Conservation (phyloP, 2,329 filamentous ascomycete genomes). For the Claviceps citrina region DNA sequence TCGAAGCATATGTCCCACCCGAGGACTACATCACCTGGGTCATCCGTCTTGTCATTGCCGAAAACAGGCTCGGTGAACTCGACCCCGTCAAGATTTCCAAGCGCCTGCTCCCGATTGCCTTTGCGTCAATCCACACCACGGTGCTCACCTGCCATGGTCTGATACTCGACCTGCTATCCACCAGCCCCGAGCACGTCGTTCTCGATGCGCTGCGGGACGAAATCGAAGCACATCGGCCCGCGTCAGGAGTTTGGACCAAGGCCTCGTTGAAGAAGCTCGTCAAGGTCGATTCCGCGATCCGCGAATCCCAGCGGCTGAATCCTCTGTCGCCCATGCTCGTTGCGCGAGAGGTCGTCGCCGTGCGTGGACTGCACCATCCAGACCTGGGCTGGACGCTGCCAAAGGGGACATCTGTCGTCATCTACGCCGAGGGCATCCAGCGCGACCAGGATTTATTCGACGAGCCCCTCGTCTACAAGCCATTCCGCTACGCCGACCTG, state of each 20-base stretch:
- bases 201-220: conserved; percentile 29
- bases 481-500: conserved; percentile 31
- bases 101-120: conserved; percentile 39
- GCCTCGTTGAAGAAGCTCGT: conserved; percentile 25
- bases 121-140: conserved; percentile 44
- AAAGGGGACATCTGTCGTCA: conserved; percentile 25
- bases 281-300: conserved; percentile 35
- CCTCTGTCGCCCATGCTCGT: conserved; percentile 31
- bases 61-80: conserved; percentile 27
- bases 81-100: conserved; percentile 32
- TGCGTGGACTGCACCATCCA: conserved; percentile 27
- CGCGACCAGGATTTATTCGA: conserved; percentile 30
- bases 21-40: conserved; percentile 45
- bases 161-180: conserved; percentile 30
- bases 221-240: conserved; percentile 14
- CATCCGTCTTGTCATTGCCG: conserved; percentile 33
- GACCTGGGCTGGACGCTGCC: conserved; percentile 21
- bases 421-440: conserved; percentile 30
- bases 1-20: conserved; percentile 27
- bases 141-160: conserved; percentile 33
- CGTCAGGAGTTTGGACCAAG: conserved; percentile 30
- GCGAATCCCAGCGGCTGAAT: conserved; percentile 35
- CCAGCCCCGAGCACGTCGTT: conserved; percentile 19
- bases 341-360: conserved; percentile 28
- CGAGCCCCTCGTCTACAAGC: conserved; percentile 28